phyloP scores from a whole-genome alignment of 441 rosid genomes.

The Adansonia madagascariensis region DNA sequence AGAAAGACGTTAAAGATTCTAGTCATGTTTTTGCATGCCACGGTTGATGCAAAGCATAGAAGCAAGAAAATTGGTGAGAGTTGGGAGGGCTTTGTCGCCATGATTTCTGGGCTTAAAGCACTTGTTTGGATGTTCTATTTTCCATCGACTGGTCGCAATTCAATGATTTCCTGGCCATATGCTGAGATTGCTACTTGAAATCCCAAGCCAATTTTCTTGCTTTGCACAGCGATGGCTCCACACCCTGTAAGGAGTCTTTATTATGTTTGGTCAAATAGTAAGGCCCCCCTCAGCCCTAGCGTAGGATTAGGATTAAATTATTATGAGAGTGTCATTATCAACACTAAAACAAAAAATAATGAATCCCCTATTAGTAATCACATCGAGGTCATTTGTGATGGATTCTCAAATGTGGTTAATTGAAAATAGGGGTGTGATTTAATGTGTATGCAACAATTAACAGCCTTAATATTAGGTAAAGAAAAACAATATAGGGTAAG shows the following conservation, averaged over 20 bases:
- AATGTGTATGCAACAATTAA: not conserved
- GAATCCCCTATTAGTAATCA: constrained; percentile 8
- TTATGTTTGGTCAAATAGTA: constrained; percentile 26
- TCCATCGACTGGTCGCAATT: not conserved
- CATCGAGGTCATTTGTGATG: constrained; percentile 4
- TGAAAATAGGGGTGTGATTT: constrained; percentile 12
- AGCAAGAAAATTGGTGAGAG: not conserved
- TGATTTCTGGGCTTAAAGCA: constrained; percentile 19
- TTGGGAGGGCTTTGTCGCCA: not conserved
- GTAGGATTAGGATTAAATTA: constrained; percentile 12
- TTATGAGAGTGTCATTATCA: constrained; percentile 28
- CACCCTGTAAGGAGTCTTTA: not conserved
- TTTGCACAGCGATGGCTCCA: constrained; percentile 16
- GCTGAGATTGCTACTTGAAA: constrained; percentile 4
- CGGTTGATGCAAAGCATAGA: not conserved
- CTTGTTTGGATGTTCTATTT: constrained; percentile 13
- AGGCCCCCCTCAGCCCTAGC: not conserved
- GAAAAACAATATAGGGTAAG: not conserved
- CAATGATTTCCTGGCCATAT: constrained; percentile 12
- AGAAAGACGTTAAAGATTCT: not conserved
- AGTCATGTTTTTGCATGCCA: constrained; percentile 4
- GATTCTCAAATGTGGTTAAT: constrained; percentile 18
- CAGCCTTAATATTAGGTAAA: not conserved
- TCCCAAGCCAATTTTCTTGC: constrained; percentile 5
- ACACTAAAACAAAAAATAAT: not conserved